Conservation (phyloP, 2,329 filamentous ascomycete genomes). For the Penicillium hordei region DNA sequence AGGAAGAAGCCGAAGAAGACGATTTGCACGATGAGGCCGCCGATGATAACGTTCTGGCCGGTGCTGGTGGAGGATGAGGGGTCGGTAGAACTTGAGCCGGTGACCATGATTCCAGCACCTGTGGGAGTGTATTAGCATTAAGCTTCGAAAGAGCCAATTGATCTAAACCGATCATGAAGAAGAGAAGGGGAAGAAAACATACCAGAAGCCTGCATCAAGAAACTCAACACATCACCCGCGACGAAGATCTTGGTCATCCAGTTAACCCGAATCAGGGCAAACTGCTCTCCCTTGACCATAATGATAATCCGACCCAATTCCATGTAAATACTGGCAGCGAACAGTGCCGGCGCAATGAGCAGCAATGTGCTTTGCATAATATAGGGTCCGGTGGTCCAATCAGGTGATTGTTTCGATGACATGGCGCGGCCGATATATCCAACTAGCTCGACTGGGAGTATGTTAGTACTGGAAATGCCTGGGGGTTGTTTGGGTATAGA, state of each 20-base stretch:
- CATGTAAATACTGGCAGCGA: slow-evolving; percentile 33
- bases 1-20: slow-evolving; percentile 35
- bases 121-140: neutral
- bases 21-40: slow-evolving; percentile 33
- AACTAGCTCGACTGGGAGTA: slow-evolving; percentile 48
- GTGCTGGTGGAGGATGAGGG: neutral
- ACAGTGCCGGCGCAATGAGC: slow-evolving; percentile 27
- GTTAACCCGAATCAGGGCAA: slow-evolving; percentile 22
- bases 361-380: slow-evolving; percentile 29
- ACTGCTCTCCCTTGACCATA: slow-evolving; percentile 23
- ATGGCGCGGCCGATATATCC: slow-evolving; percentile 54
- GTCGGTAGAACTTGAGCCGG: neutral
- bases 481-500: neutral
- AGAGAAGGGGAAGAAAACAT: neutral
- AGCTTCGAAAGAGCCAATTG: neutral
- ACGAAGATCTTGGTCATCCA: slow-evolving; percentile 34
- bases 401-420: slow-evolving; percentile 37
- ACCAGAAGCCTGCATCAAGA: slow-evolving; percentile 33
- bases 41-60: slow-evolving; percentile 29
- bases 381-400: slow-evolving; percentile 28
- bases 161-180: neutral
- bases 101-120: slow-evolving; percentile 26
- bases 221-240: slow-evolving; percentile 31
- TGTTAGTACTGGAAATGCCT: neutral
- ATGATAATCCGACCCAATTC: slow-evolving; percentile 25